Evolutionary conservation across 148 eudicot genomes (phyloP).

Genomic region (Chenopodium berlandieri): DNA sequence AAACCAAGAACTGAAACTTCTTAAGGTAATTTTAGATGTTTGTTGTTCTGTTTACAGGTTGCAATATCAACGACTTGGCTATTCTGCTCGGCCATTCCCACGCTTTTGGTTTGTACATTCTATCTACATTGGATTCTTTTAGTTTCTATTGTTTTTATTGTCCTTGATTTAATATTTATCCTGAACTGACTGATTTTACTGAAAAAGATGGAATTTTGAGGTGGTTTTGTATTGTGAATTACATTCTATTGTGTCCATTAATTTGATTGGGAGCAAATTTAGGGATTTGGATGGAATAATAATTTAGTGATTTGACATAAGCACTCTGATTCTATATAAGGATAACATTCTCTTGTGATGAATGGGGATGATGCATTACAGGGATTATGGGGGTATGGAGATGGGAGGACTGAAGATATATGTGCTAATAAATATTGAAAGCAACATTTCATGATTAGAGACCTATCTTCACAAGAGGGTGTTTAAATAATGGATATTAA

Average conservation of each 20-base stretch:
- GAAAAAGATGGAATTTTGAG: not conserved
- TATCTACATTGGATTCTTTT: not conserved
- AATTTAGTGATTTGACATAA: not conserved
- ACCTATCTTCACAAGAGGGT: not conserved
- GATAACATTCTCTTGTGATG: not conserved
- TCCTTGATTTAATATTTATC: not conserved
- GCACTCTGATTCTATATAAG: not conserved
- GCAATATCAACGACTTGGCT: constrained; percentile 80
- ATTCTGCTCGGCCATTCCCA: constrained; percentile 71
- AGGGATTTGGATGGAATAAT: not conserved
- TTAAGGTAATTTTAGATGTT: not conserved
- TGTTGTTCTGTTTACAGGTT: constrained; percentile 39
- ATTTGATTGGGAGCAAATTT: not conserved
- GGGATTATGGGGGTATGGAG: not conserved
- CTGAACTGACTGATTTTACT: not conserved
- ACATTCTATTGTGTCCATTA: not conserved
- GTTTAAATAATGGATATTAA: not conserved
- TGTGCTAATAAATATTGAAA: not conserved
- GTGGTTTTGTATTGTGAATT: no score
- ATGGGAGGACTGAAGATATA: not conserved
- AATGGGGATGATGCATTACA: not conserved
- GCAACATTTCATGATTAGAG: not conserved
- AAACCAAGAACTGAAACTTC: no score
- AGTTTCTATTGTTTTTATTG: not conserved
- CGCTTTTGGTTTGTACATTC: constrained; percentile 61